A percentile compares a stretch with the other conserved stretches of the same genome.
These are phyloP conservation scores for Dissophora globulifera DNA, from an alignment of 192 early-diverging fungal genomes.

Conservation along the genomic window DNA sequence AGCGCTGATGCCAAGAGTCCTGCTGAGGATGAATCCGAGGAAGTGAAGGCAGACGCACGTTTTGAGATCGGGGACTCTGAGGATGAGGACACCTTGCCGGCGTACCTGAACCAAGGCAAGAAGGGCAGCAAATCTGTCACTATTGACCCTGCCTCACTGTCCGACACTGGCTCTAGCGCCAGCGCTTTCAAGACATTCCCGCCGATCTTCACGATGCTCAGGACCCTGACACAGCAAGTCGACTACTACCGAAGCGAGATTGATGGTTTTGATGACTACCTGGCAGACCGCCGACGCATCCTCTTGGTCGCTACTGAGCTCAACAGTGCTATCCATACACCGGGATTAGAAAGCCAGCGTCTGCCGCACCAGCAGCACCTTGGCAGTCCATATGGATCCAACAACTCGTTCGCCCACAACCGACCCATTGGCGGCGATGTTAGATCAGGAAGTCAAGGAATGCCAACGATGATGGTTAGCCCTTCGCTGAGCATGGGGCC, in stretches of 20 bases:
- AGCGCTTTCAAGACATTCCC: slow-evolving; percentile 64
- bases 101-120: slow-evolving; percentile 11
- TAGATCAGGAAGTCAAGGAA: slow-evolving; percentile 46
- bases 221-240: slow-evolving; percentile 72
- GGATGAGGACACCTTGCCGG: slow-evolving; percentile 52
- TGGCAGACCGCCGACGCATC: slow-evolving; percentile 64
- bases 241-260: slow-evolving; percentile 70
- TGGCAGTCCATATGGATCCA: slow-evolving; percentile 47
- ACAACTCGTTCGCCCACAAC: slow-evolving; percentile 27
- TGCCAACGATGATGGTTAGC: slow-evolving; percentile 49
- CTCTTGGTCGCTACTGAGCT: slow-evolving; percentile 65
- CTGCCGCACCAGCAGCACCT: slow-evolving; percentile 1
- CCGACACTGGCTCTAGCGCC: slow-evolving; percentile 18
- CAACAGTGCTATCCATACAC: slow-evolving; percentile 48
- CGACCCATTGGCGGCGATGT: slow-evolving; percentile 2
- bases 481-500: slow-evolving; percentile 52
- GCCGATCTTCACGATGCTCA: slow-evolving; percentile 73
- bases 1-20: slow-evolving; percentile 51
- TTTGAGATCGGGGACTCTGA: slow-evolving; percentile 40
- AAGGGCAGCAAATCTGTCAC: slow-evolving; percentile 44
- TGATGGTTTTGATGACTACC: slow-evolving; percentile 65
- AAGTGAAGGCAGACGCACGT: neutral
- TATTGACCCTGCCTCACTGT: slow-evolving; percentile 42
- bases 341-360: slow-evolving; percentile 20
- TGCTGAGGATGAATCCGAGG: slow-evolving; percentile 37